Conservation (phyloP, 2,329 filamentous ascomycete genomes). For the Chalaropsis thielavioides region DNA sequence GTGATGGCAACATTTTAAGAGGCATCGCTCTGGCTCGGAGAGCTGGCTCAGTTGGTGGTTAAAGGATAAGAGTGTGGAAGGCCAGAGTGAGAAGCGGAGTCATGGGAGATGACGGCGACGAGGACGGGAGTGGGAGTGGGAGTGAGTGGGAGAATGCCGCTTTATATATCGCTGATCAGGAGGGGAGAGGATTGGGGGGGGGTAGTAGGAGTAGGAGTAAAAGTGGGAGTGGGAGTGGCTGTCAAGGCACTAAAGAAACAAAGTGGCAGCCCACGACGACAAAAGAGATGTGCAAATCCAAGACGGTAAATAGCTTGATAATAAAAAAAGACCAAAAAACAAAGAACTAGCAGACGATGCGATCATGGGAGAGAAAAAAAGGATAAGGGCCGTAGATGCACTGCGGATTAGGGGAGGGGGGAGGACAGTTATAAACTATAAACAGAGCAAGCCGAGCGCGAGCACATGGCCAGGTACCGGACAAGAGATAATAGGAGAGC, state of each 20-base stretch:
- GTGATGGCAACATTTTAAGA: conserved; percentile 6
- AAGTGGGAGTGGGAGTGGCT: background rate
- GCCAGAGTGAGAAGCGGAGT: background rate
- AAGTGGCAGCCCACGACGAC: background rate
- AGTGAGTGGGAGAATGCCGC: background rate
- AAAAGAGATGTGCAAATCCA: background rate
- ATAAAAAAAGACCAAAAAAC: background rate
- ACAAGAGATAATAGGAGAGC: too few species aligned
- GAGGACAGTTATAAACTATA: too few species aligned
- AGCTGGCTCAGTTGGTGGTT: background rate
- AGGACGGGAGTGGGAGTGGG: background rate
- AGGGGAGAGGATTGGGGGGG: background rate
- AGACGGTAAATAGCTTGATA: background rate
- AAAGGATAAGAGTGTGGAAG: background rate
- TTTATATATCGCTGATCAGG: background rate
- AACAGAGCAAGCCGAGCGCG: too few species aligned
- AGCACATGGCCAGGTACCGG: too few species aligned
- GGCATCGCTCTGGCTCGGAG: background rate
- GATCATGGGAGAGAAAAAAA: too few species aligned
- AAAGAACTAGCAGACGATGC: too few species aligned
- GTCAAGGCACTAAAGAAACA: background rate
- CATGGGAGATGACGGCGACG: background rate
- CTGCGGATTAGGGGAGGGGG: too few species aligned
- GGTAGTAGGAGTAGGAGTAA: background rate
- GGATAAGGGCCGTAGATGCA: too few species aligned